Conservation (phyloP, 2,329 filamentous ascomycete genomes). For the Fusarium austroafricanum region DNA sequence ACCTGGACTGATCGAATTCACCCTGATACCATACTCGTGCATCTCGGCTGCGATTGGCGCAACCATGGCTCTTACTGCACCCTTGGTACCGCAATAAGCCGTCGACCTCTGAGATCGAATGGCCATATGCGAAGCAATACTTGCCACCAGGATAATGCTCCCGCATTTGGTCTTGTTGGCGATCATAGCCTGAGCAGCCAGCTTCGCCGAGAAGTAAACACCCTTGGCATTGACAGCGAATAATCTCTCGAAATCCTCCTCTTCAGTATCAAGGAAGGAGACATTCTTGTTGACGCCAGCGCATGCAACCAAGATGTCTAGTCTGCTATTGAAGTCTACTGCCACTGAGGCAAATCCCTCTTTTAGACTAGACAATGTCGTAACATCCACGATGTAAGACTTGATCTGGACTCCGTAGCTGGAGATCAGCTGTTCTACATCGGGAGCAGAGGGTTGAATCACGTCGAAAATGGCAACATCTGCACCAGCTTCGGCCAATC, state of each 20-base stretch:
- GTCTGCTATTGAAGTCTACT: slow-evolving; percentile 57
- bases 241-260: slow-evolving; percentile 71
- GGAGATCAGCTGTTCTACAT: slow-evolving; percentile 58
- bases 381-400: slow-evolving; percentile 65
- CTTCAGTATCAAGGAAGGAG: slow-evolving; percentile 69
- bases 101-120: slow-evolving; percentile 61
- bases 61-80: slow-evolving; percentile 44
- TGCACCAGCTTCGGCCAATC: slow-evolving; percentile 69
- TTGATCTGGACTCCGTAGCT: slow-evolving; percentile 55
- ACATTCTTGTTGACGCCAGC: slow-evolving; percentile 68
- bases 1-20: slow-evolving; percentile 61
- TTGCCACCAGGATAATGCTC: slow-evolving; percentile 65
- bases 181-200: slow-evolving; percentile 63
- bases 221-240: slow-evolving; percentile 75
- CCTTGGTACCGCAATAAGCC: slow-evolving; percentile 45
- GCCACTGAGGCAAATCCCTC: slow-evolving; percentile 58
- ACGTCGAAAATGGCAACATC: slow-evolving; percentile 69
- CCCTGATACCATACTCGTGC: slow-evolving; percentile 55
- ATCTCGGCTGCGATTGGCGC: slow-evolving; percentile 44
- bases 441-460: slow-evolving; percentile 59
- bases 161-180: slow-evolving; percentile 61
- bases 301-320: slow-evolving; percentile 70
- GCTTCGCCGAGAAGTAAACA: slow-evolving; percentile 68
- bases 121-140: slow-evolving; percentile 64
- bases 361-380: slow-evolving; percentile 63